Evolutionary conservation across 1,139 yeast species (phyloP).

Genomic region (Magnusiomyces magnusii): DNA sequence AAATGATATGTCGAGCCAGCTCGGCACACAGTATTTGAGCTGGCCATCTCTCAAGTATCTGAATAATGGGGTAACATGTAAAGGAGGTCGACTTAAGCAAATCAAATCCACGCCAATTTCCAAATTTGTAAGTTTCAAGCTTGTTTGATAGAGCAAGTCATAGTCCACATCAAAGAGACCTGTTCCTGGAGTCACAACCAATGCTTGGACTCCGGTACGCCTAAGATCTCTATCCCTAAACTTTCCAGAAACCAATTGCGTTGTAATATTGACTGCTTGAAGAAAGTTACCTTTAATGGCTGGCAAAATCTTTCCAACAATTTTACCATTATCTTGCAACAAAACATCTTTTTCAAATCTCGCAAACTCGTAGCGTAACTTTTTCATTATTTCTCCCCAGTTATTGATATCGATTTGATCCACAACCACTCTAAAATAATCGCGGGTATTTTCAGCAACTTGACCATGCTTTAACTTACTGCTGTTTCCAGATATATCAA

Average conservation of each 20-base stretch:
- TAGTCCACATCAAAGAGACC: conserved; percentile 92
- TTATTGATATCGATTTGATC: conserved; percentile 79
- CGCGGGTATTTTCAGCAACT: conserved; percentile 57
- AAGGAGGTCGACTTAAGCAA: conserved; percentile 83
- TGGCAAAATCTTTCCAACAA: conserved; percentile 50
- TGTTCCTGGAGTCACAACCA: conserved; percentile 84
- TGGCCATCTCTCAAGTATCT: conserved; percentile 42
- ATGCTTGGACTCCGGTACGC: conserved; percentile 79
- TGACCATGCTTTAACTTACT: conserved; percentile 50
- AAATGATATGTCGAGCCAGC: conserved; percentile 90
- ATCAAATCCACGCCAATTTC: conserved; percentile 86
- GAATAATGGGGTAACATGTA: conserved; percentile 86
- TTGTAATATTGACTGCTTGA: conserved; percentile 80
- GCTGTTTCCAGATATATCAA: conserved; percentile 45
- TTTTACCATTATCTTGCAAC: conserved; percentile 35
- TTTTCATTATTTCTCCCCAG: conserved; percentile 92
- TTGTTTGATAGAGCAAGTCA: conserved; percentile 64
- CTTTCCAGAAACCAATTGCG: conserved; percentile 70
- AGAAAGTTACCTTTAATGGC: conserved; percentile 83
- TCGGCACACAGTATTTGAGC: conserved; percentile 65
- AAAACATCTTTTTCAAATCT: conserved; percentile 71
- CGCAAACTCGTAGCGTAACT: conserved; percentile 75
- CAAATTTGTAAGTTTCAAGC: conserved; percentile 62
- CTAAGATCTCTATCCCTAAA: conserved; percentile 79
- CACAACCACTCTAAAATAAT: conserved; percentile 87